Percentiles rank a stretch among this genome's conserved stretches.
Conservation (phyloP, 2,329 filamentous ascomycete species). For the Chaetomiaceae sp. region DNA sequence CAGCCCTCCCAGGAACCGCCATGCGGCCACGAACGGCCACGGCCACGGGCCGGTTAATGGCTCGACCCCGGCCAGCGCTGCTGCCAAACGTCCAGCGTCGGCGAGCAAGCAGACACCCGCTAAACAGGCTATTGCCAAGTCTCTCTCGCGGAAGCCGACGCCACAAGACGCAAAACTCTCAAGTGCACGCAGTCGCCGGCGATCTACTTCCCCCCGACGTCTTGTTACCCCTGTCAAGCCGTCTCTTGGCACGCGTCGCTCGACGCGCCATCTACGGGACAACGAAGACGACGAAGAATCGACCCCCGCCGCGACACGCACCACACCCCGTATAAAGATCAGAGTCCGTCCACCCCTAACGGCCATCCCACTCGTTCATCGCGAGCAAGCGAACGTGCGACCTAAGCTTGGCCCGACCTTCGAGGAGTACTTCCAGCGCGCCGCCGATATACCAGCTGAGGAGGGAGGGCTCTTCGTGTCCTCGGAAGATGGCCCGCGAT, state of each 20-base stretch:
- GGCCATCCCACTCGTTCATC: conserved; percentile 53
- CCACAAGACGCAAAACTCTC: conserved; percentile 23
- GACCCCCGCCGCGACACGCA: conserved; percentile 23
- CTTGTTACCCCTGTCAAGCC: conserved; percentile 33
- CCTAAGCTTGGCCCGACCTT: conserved; percentile 50
- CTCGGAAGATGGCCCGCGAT: conserved; percentile 49
- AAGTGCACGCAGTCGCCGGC: conserved; percentile 32
- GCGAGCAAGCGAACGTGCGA: conserved; percentile 48
- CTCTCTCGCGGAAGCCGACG: conserved; percentile 15
- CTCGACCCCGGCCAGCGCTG: conserved; percentile 17
- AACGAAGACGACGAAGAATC: conserved; percentile 25
- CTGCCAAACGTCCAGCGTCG: conserved; percentile 28
- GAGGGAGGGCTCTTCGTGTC: conserved; percentile 49
- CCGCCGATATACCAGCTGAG: conserved; percentile 46
- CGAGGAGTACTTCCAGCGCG: conserved; percentile 51
- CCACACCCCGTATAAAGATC: conserved; percentile 43
- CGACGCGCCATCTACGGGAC: conserved; percentile 33
- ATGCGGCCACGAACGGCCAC: conserved; percentile 27
- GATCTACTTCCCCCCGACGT: conserved; percentile 35
- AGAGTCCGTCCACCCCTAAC: conserved; percentile 38
- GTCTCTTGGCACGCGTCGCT: conserved; percentile 39
- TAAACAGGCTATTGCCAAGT: conserved; percentile 21
- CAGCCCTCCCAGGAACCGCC: conserved; percentile 31
- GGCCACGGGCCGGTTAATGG: conserved; percentile 7
- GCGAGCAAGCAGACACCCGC: conserved; percentile 27